Evolutionary conservation across 148 eudicot species (phyloP).

Genomic region (Vaccinium corymbosum): DNA sequence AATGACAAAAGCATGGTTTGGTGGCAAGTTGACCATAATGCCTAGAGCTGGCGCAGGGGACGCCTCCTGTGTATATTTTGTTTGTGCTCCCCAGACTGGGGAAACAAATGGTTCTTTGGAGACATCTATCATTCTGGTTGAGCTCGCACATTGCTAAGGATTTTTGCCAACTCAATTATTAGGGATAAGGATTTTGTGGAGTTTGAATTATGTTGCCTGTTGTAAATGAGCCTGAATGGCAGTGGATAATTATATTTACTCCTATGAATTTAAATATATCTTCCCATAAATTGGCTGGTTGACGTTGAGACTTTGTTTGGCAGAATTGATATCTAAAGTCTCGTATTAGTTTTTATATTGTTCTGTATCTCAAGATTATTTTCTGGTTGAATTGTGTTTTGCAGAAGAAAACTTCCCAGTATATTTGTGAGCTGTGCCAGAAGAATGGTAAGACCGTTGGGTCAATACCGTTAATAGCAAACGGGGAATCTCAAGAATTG

Average conservation of each 20-base stretch:
- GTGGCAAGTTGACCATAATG: not conserved
- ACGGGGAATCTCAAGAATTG: slow-evolving; percentile 23
- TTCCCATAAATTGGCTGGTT: not conserved
- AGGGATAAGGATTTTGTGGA: not conserved
- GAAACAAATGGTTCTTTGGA: not conserved
- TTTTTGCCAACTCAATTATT: not conserved
- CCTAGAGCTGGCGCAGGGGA: not conserved
- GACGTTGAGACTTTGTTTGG: not conserved
- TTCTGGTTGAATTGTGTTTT: slow-evolving; percentile 9
- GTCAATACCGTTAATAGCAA: slow-evolving; percentile 24
- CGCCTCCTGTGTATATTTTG: not conserved
- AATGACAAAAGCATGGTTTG: not conserved
- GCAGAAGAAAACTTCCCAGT: slow-evolving; percentile 49
- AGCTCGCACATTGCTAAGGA: not conserved
- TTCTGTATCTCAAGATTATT: not conserved
- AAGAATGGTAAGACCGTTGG: slow-evolving; percentile 52
- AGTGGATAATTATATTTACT: not conserved
- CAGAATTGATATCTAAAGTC: not conserved
- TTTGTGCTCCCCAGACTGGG: not conserved
- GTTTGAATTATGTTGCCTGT: not conserved
- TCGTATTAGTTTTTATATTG: not conserved
- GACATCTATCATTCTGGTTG: not conserved
- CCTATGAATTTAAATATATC: not conserved
- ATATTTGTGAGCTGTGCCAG: slow-evolving; percentile 82
- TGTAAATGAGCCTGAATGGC: not conserved